A percentile compares a stretch with the other conserved stretches of the same genome.
Conservation (phyloP, 345 rosid species). For the Syzygium grande region DNA sequence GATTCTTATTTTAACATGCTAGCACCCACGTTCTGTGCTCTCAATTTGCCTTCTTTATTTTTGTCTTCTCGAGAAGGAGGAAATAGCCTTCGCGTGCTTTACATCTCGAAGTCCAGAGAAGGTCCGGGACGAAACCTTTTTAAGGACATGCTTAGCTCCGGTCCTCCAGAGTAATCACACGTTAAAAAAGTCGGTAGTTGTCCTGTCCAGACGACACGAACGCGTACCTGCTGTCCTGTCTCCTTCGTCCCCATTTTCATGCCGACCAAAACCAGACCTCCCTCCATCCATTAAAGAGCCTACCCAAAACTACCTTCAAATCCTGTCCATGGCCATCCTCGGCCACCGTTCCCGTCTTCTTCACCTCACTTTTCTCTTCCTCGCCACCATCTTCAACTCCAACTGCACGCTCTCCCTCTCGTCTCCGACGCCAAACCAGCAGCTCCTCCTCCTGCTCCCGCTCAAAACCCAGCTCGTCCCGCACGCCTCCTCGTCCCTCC, state of each 20-base stretch:
- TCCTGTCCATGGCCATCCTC: not conserved
- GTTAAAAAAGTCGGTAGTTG: not conserved
- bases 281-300: not conserved
- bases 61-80: too few relatives aligned
- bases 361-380: not conserved
- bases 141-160: too few relatives aligned
- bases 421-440: not conserved
- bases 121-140: too few relatives aligned
- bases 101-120: too few relatives aligned
- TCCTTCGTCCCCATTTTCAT: not conserved
- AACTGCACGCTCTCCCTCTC: not conserved
- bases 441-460: slow-evolving; percentile 30
- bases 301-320: not conserved
- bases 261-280: not conserved
- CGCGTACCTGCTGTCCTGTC: not conserved
- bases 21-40: rapidly evolving
- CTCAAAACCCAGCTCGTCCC: slow-evolving; percentile 41
- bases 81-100: too few relatives aligned
- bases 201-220: not conserved
- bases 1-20: too few relatives aligned
- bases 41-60: too few relatives aligned
- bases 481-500: not conserved
- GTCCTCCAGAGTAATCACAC: not conserved
- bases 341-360: not conserved
- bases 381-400: slow-evolving; percentile 1